A percentile compares a stretch with the other conserved stretches of the same genome.
phyloP scores from a whole-genome alignment of 2,329 filamentous ascomycete species.

The Leptographium procerum region DNA sequence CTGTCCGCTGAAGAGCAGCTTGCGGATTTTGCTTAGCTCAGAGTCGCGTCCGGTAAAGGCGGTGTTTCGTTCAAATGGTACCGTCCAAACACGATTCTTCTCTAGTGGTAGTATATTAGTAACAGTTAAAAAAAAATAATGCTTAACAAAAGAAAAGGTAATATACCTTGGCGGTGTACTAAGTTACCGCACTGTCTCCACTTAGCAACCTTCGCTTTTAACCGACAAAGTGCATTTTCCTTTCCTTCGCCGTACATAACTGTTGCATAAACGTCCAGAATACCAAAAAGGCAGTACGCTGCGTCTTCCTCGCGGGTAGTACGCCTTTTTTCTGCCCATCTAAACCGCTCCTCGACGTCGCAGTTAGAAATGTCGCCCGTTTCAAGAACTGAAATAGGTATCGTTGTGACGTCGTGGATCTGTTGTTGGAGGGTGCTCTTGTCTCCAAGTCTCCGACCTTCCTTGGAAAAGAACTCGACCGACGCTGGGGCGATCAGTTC shows the following conservation, averaged over 20 bases:
- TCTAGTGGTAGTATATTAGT: not conserved
- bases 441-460: conserved; percentile 14
- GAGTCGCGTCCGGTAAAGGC: conserved; percentile 16
- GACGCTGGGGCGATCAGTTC: conserved; percentile 15
- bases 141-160: not conserved
- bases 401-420: conserved; percentile 15
- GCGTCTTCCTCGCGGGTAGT: conserved; percentile 11
- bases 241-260: conserved; percentile 12
- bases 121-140: not conserved
- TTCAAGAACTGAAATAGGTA: conserved; percentile 12
- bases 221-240: conserved; percentile 3
- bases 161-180: not conserved
- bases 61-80: conserved; percentile 18
- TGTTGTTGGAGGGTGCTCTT: conserved; percentile 14
- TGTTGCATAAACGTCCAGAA: conserved; percentile 12
- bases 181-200: conserved; percentile 8
- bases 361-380: conserved; percentile 11
- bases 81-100: not conserved
- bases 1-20: conserved; percentile 9
- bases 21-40: conserved; percentile 11
- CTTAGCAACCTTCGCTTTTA: conserved; percentile 8
- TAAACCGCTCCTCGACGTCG: conserved; percentile 14
- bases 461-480: conserved; percentile 18
- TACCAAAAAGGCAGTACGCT: conserved; percentile 13
- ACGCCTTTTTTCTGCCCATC: conserved; percentile 4